Base-by-base conservation (phyloP, 2,329 filamentous ascomycete genomes). In the Calonectria fujianensis region DNA sequence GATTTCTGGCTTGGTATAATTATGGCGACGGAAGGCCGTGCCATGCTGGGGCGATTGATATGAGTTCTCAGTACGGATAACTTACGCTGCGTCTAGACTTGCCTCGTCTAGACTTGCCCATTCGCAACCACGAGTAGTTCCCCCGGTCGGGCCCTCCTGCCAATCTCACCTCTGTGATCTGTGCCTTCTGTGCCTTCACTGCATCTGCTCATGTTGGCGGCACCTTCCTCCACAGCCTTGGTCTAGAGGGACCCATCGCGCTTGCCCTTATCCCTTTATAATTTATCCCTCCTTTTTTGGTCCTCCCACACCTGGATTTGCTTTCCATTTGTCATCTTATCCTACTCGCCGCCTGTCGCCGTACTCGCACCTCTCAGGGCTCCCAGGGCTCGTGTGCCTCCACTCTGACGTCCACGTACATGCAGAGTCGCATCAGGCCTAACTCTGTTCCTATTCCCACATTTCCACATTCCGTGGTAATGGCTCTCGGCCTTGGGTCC, bases 371-470 rank as follows among this genome's bases (percentile, higher is more conserved):
- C 35, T 37, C 35, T 35, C 50, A 52, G 32, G 54, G 31, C 31
- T 59, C 32, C 54, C 57, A 54, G 57, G 57, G 13, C 35, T 27
- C 18, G 57, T 11, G 57, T 41, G 57, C 57, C 57, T 63, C 57
- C 57, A 63, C 57, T 63, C 35, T 63, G 57, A 63, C 57, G 57
- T 63, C 57, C 57, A 41, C 57, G n/a, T 27, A 63, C 57, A 63
- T 63, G 27, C 57, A 63, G 35, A 63, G 57, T 63, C n/a, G 24
- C 57, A 63, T 63, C 57, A 63, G 35, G 35, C 24, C 57, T 63
- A 63, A 63, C 57, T 63, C 57, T 63, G 57, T 63, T 63, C 57
- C 57, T 63, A 39, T 27, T 63, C 57, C 57, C 57, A 61, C 57
- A 39, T 27, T 63, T 37, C 57, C 57, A 61, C 57, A 63, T 63